Evolutionary conservation across 768 basidiomycete species (phyloP), one percentile per base, ranked within the genome.

Genomic region (Wakefieldia striispora): DNA sequence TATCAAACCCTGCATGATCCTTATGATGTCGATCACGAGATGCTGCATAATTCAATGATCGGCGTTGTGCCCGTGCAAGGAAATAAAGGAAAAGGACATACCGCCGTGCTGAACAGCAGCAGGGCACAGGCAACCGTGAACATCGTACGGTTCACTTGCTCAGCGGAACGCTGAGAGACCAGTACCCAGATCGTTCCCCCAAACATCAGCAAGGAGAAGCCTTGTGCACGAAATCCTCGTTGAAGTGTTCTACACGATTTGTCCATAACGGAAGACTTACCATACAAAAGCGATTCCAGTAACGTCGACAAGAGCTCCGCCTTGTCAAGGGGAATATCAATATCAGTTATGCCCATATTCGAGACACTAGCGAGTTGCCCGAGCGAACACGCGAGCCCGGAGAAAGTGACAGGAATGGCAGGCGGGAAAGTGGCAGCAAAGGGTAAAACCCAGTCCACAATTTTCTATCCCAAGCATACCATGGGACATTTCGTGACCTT

Each of bases 181-280:
- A 65, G 49, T 2, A 52, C 50, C 53, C 59, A 64, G 3, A 67
- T 35, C 1, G 65, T 65, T 5, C 54, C 56, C 1, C 60, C 55
- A 51, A 63, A 68, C 66, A 68, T 66, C 13, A 66, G 43, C 7
- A 65, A 13, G 2, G 65, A 68, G 53, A 66, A 66, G 0, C 67
- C 67, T 68, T 31, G 17, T 14, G 3, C 11, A 16, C 40, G 19
- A 23, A 27, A 6, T 19, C 3, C 31, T 40, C 26, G 34, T 16
- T 4, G 4, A 33, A 14, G 31, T n/a, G 26, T 10, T 23, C 21
- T 24, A 7, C 12, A 29, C 17, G 34, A 19, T n/a, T 6, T 10
- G 6, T 21, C 31, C 13, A 2, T 14, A 9, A 21, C 20, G 16
- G 12, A 3, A 35, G 13, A n/a, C 43, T 23, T 23, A 51, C 50